These are phyloP conservation scores for Aurantiochytrium sp. DNA, from an alignment of 108 stramenopile species.

Conservation along the genomic window DNA sequence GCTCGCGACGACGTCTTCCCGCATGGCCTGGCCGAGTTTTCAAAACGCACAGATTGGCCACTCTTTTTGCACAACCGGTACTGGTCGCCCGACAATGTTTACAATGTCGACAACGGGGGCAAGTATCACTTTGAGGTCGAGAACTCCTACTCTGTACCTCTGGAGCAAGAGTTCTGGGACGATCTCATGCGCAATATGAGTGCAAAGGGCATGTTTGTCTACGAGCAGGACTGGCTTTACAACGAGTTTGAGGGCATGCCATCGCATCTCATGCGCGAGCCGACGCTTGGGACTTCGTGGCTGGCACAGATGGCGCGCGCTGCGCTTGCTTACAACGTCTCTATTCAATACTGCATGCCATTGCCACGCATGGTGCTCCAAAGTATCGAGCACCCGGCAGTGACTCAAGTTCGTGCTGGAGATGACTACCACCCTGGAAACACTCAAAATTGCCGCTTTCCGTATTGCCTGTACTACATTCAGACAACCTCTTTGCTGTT, in stretches of 20 bases:
- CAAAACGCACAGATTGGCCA: background rate
- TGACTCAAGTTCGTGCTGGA: constrained; percentile 43
- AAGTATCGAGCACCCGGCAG: constrained; percentile 22
- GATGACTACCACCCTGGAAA: constrained; percentile 35
- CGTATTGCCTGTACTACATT: background rate
- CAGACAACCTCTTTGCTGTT: constrained; percentile 29
- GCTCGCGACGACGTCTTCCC: constrained; percentile 37
- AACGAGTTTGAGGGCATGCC: constrained; percentile 27
- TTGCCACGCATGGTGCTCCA: constrained; percentile 35
- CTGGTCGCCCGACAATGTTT: constrained; percentile 33
- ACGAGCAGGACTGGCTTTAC: constrained; percentile 55
- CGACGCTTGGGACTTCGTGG: constrained; percentile 22
- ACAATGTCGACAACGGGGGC: constrained; percentile 25
- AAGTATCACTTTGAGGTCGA: constrained; percentile 30
- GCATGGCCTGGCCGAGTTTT: constrained; percentile 21
- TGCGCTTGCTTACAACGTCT: constrained; percentile 18
- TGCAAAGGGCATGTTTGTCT: constrained; percentile 37
- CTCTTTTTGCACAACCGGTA: constrained; percentile 39
- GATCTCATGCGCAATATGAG: constrained; percentile 27
- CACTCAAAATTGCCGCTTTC: background rate
- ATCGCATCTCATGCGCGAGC: background rate
- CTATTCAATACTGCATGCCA: constrained; percentile 49
- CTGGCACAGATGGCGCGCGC: constrained; percentile 33
- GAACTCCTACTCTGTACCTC: constrained; percentile 19
- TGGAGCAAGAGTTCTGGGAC: constrained; percentile 32